A percentile compares a stretch with the other conserved stretches of the same genome.
Evolutionary conservation across 1,139 yeast genomes (phyloP).

Genomic region (Candida mesenterica): DNA sequence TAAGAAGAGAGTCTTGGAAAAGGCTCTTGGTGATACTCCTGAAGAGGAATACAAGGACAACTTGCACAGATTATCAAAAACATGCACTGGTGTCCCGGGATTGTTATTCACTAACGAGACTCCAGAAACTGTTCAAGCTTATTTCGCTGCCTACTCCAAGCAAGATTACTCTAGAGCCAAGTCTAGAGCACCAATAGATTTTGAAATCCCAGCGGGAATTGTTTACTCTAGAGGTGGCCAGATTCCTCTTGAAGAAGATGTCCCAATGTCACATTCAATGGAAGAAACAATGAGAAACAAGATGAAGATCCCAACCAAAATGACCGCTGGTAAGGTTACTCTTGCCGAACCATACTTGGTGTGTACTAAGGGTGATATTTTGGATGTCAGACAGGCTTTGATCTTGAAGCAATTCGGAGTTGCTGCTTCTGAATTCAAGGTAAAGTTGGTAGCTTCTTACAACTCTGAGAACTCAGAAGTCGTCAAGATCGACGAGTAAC

Average conservation of each 20-base stretch:
- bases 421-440: slow-evolving; percentile 88
- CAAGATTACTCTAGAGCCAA: slow-evolving; percentile 91
- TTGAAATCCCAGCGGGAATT: slow-evolving; percentile 84
- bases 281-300: slow-evolving; percentile 89
- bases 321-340: slow-evolving; percentile 83
- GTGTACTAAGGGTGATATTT: slow-evolving; percentile 72
- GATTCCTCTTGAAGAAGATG: slow-evolving; percentile 84
- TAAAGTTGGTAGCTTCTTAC: slow-evolving; percentile 73
- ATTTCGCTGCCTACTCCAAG: slow-evolving; percentile 74
- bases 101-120: slow-evolving; percentile 83
- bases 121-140: slow-evolving; percentile 79
- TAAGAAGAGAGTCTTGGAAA: slow-evolving; percentile 87
- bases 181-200: slow-evolving; percentile 75
- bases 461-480: slow-evolving; percentile 50
- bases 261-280: slow-evolving; percentile 93
- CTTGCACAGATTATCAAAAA: slow-evolving; percentile 63
- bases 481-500: slow-evolving; percentile 19
- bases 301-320: slow-evolving; percentile 86
- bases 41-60: slow-evolving; percentile 91
- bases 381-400: slow-evolving; percentile 90
- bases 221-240: slow-evolving; percentile 96
- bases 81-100: slow-evolving; percentile 75
- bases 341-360: slow-evolving; percentile 76
- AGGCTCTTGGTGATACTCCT: slow-evolving; percentile 83
- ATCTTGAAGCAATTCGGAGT: slow-evolving; percentile 93